phyloP scores from a whole-genome alignment of 768 basidiomycete genomes.

The Boletus sensibilis region DNA sequence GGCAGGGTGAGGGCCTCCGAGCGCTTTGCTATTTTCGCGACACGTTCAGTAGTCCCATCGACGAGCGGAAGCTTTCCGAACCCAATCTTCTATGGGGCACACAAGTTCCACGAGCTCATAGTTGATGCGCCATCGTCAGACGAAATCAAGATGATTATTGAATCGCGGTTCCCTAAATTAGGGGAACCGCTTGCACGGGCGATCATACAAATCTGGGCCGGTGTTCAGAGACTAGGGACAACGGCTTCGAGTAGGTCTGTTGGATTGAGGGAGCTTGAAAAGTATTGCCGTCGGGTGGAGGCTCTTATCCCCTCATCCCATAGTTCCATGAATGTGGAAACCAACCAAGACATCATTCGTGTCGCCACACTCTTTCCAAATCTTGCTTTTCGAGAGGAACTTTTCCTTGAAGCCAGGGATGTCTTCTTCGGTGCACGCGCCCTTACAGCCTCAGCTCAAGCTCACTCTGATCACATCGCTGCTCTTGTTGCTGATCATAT shows the following conservation, averaged over 20 bases:
- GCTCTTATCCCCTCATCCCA: slow-evolving; percentile 52
- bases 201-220: slow-evolving; percentile 70
- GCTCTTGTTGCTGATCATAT: slow-evolving; percentile 58
- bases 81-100: slow-evolving; percentile 78
- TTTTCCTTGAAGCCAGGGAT: slow-evolving; percentile 86
- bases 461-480: slow-evolving; percentile 51
- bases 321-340: slow-evolving; percentile 42
- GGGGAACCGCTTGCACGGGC: slow-evolving; percentile 45
- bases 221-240: slow-evolving; percentile 50
- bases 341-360: slow-evolving; percentile 26
- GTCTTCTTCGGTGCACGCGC: slow-evolving; percentile 82
- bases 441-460: slow-evolving; percentile 50
- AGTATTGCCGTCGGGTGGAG: slow-evolving; percentile 76
- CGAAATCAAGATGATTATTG: slow-evolving; percentile 72
- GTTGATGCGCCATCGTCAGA: slow-evolving; percentile 57
- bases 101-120: slow-evolving; percentile 75
- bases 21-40: slow-evolving; percentile 86
- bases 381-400: slow-evolving; percentile 77
- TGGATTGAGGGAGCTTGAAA: slow-evolving; percentile 79
- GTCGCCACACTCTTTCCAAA: slow-evolving; percentile 61
- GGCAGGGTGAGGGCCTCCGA: slow-evolving; percentile 74
- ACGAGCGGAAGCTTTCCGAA: slow-evolving; percentile 47
- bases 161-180: slow-evolving; percentile 63
- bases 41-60: slow-evolving; percentile 62
- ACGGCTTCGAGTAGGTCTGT: slow-evolving; percentile 56